Percentiles rank a stretch among this genome's conserved stretches.
phyloP scores from a whole-genome alignment of 225 moss, liverwort and hornwort genomes.

The Antitrichia curtipendula region DNA sequence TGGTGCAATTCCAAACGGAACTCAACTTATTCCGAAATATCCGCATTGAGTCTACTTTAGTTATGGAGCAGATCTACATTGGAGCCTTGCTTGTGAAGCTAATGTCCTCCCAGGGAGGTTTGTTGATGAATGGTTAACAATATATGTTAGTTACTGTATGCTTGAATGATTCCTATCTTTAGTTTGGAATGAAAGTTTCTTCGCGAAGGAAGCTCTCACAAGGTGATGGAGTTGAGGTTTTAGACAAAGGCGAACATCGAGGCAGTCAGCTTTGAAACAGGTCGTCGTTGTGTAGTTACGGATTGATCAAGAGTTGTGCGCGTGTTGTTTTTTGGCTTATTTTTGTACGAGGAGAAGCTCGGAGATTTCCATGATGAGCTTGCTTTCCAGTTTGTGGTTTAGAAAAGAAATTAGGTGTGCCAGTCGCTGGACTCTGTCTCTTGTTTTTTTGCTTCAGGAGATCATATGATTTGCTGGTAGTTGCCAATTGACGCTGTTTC shows the following conservation, averaged over 20 bases:
- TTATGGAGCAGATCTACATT: not conserved
- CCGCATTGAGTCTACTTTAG: not conserved
- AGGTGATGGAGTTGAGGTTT: not conserved
- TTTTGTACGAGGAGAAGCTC: not conserved
- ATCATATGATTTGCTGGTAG: not conserved
- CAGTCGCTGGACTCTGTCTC: not conserved
- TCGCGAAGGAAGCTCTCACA: not conserved
- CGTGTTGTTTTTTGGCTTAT: too few relatives aligned
- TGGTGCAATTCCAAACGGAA: not conserved
- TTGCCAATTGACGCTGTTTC: not conserved
- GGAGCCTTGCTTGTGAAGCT: not conserved
- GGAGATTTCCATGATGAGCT: not conserved
- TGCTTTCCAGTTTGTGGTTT: not conserved
- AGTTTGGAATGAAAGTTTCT: not conserved
- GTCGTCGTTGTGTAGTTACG: too few relatives aligned
- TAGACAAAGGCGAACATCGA: too few relatives aligned
- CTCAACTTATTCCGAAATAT: not conserved
- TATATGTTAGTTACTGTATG: not conserved
- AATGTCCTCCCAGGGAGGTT: not conserved
- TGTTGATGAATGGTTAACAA: not conserved
- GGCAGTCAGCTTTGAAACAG: not conserved
- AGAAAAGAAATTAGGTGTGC: not conserved
- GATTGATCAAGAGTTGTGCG: not conserved
- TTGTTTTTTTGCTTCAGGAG: not conserved
- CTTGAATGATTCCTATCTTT: not conserved